Conservation (phyloP, 225 moss, liverwort and hornwort species). For the Marchantia polymorpha region DNA sequence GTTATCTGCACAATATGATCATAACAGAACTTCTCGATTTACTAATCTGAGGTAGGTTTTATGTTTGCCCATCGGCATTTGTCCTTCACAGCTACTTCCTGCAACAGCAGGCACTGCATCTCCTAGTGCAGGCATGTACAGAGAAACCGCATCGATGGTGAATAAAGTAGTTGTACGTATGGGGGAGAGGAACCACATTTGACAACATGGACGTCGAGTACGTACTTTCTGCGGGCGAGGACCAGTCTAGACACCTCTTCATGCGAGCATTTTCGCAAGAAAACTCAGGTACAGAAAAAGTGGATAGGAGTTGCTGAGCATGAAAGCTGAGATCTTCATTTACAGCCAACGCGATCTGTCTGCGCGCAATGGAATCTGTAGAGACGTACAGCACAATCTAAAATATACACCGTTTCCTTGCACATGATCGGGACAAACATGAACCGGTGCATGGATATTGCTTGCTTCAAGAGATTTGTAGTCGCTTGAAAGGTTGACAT, state of each 20-base stretch:
- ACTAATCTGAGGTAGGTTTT: background rate
- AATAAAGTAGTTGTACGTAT: background rate
- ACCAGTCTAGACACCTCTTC: background rate
- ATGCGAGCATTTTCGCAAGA: background rate
- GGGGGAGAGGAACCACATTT: background rate
- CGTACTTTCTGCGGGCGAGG: background rate
- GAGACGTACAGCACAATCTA: no score
- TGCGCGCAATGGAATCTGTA: no score
- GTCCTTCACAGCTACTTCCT: background rate
- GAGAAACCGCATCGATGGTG: background rate
- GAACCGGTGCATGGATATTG: background rate
- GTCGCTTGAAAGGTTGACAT: background rate
- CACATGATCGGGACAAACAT: background rate
- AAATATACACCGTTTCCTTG: no score
- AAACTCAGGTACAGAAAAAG: background rate
- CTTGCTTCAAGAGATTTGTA: background rate
- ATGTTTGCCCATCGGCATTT: background rate
- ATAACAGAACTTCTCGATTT: slow-evolving; percentile 10
- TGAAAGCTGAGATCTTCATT: background rate
- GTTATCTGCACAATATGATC: slow-evolving; percentile 41
- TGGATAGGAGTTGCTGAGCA: background rate
- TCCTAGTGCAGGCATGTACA: background rate
- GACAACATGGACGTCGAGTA: background rate
- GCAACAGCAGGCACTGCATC: background rate
- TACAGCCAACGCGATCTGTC: background rate